Percentiles rank a stretch among this genome's conserved stretches.
These are phyloP conservation scores for Peltaster fructicola DNA, from an alignment of 2,329 filamentous ascomycete species.

Conservation along the genomic window DNA sequence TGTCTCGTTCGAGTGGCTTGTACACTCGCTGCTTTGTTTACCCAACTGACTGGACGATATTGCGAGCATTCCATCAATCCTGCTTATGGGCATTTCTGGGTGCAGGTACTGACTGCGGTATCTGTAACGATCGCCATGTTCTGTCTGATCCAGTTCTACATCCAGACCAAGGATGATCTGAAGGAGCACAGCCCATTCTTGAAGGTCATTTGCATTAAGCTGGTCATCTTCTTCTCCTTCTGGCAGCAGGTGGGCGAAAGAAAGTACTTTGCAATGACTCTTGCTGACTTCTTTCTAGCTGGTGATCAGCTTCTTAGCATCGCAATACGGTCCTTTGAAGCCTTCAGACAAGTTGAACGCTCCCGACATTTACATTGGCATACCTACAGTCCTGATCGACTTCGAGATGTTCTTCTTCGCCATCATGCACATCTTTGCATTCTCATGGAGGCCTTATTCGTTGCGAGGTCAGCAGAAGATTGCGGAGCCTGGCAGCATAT, in stretches of 20 bases:
- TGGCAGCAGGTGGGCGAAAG: slow-evolving; percentile 46
- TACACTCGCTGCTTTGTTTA: slow-evolving; percentile 59
- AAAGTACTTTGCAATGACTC: slow-evolving; percentile 1
- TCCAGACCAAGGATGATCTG: slow-evolving; percentile 54
- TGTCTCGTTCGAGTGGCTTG: slow-evolving; percentile 65
- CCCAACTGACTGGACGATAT: slow-evolving; percentile 51
- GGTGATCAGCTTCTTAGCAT: slow-evolving; percentile 42
- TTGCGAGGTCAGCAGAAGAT: slow-evolving; percentile 13
- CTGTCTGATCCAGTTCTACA: slow-evolving; percentile 73
- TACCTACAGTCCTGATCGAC: slow-evolving; percentile 61
- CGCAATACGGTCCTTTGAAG: slow-evolving; percentile 45
- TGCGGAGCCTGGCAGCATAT: slow-evolving; percentile 11
- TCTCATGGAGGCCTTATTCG: slow-evolving; percentile 56
- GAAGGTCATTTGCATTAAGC: slow-evolving; percentile 73
- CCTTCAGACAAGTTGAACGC: slow-evolving; percentile 45
- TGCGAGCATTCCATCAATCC: slow-evolving; percentile 65
- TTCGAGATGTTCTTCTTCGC: slow-evolving; percentile 74
- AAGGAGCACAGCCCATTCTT: slow-evolving; percentile 53
- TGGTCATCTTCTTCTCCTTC: slow-evolving; percentile 81
- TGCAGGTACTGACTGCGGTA: slow-evolving; percentile 50
- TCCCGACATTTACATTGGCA: slow-evolving; percentile 63
- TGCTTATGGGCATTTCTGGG: slow-evolving; percentile 72
- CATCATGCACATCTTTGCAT: slow-evolving; percentile 65
- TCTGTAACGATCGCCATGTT: slow-evolving; percentile 77
- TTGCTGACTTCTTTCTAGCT: slow-evolving; percentile 21